A percentile compares a stretch with the other conserved stretches of the same genome.
Conservation (phyloP, 805 yeast genomes). For the Kuraishia hungarica region DNA sequence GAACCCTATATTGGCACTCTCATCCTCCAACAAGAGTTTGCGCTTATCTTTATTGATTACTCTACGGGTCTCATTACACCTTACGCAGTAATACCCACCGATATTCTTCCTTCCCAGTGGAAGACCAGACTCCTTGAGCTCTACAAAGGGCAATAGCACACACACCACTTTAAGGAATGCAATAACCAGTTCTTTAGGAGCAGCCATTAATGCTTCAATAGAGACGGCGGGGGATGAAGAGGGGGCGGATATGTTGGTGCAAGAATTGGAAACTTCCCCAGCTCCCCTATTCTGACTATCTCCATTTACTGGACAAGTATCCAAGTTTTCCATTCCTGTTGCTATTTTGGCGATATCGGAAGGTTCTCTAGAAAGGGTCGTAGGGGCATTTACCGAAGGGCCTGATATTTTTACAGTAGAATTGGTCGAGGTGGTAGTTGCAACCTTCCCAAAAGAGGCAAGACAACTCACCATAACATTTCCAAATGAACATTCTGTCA, state of each 20-base stretch:
- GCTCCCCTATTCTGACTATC: slow-evolving; percentile 13
- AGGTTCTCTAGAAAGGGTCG: neutral
- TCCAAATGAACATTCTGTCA: slow-evolving; percentile 41
- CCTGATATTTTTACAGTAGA: no score
- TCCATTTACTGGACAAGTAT: slow-evolving; percentile 4
- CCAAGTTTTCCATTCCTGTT: neutral
- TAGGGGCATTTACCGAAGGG: neutral
- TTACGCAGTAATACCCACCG: slow-evolving; percentile 22
- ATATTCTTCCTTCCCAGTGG: slow-evolving; percentile 9
- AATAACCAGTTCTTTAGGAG: slow-evolving; percentile 57
- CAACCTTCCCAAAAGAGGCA: neutral
- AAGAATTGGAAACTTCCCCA: no score
- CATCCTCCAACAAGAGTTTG: slow-evolving; percentile 14
- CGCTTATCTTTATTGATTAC: slow-evolving; percentile 23
- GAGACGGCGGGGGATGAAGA: slow-evolving; percentile 23
- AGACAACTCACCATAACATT: slow-evolving; percentile 39
- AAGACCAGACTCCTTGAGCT: neutral
- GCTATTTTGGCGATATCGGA: neutral
- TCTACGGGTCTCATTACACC: slow-evolving; percentile 12
- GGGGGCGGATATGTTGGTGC: no score
- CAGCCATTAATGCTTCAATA: slow-evolving; percentile 65
- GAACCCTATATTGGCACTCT: slow-evolving; percentile 5
- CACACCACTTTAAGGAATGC: slow-evolving; percentile 48
- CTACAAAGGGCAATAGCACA: slow-evolving; percentile 43
- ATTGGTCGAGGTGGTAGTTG: no score